A percentile compares a stretch with the other conserved stretches of the same genome.
These are phyloP conservation scores for Flueggea neowawraea DNA, from an alignment of 441 rosid species.

Conservation along the genomic window DNA sequence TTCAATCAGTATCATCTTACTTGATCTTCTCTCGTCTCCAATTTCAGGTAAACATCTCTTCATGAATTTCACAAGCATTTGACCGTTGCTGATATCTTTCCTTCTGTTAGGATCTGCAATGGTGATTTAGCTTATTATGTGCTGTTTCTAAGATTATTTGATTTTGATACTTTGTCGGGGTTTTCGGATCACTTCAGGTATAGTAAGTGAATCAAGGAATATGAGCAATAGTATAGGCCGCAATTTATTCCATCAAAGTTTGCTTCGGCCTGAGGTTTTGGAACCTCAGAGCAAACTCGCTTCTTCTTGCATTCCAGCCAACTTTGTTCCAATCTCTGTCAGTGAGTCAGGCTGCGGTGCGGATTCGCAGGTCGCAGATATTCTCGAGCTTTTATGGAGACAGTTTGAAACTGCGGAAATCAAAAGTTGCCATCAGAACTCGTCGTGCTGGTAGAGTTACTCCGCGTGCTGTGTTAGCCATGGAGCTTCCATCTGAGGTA, in stretches of 20 bases:
- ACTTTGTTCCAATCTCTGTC: constrained; percentile 37
- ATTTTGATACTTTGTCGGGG: constrained; percentile 13
- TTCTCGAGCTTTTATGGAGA: constrained; percentile 46
- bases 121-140: background rate
- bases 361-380: constrained; percentile 28
- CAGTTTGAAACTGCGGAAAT: constrained; percentile 32
- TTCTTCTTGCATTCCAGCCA: constrained; percentile 47
- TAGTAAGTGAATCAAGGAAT: constrained; percentile 37
- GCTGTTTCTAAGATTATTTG: constrained; percentile 2
- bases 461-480: constrained; percentile 68
- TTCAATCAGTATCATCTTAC: background rate
- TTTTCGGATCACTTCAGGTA: constrained; percentile 38
- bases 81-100: background rate
- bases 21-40: background rate
- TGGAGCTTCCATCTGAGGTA: constrained; percentile 80
- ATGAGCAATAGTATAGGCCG: constrained; percentile 69
- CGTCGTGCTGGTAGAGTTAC: constrained; percentile 27
- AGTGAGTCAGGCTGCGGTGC: constrained; percentile 29
- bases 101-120: background rate
- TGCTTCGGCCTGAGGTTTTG: constrained; percentile 46
- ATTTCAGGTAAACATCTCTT: constrained; percentile 1
- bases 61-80: background rate
- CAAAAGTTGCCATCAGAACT: constrained; percentile 26
- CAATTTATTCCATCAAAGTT: constrained; percentile 51
- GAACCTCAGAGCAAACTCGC: constrained; percentile 57